Conservation (phyloP, 1,139 yeast genomes). For the Pichia sp. region DNA sequence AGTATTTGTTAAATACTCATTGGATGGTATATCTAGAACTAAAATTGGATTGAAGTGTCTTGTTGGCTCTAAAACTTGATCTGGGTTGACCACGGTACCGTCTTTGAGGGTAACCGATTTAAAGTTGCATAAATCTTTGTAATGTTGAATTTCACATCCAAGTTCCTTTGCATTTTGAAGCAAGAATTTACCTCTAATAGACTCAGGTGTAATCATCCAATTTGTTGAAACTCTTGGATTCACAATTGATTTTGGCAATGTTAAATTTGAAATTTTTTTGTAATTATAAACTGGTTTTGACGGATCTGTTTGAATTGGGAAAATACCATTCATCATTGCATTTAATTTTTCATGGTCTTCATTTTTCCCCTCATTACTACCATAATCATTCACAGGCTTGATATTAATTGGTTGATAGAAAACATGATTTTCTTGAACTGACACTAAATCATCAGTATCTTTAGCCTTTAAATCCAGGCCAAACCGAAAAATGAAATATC, state of each 20-base stretch:
- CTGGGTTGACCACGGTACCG: slow-evolving; percentile 57
- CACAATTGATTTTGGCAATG: slow-evolving; percentile 20
- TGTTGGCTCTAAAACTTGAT: slow-evolving; percentile 64
- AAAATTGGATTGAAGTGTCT: slow-evolving; percentile 54
- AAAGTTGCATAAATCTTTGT: slow-evolving; percentile 56
- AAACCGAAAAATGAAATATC: slow-evolving; percentile 80
- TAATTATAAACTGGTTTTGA: slow-evolving; percentile 11
- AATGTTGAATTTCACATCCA: slow-evolving; percentile 62
- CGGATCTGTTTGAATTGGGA: slow-evolving; percentile 17
- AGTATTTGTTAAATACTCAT: slow-evolving; percentile 43
- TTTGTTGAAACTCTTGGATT: slow-evolving; percentile 36
- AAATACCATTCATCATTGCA: slow-evolving; percentile 16
- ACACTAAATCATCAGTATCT: slow-evolving; percentile 32
- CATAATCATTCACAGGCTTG: slow-evolving; percentile 2
- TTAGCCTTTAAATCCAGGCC: slow-evolving; percentile 51
- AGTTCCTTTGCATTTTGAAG: slow-evolving; percentile 56
- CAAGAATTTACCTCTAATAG: slow-evolving; percentile 74
- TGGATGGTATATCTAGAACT: slow-evolving; percentile 67
- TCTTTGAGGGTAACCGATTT: slow-evolving; percentile 47
- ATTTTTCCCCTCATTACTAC: slow-evolving; percentile 5
- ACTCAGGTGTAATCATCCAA: slow-evolving; percentile 59
- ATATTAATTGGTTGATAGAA: slow-evolving; percentile 48
- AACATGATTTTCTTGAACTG: slow-evolving; percentile 48
- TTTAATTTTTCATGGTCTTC: slow-evolving; percentile 10
- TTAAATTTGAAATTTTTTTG: slow-evolving; percentile 17